phyloP scores from a whole-genome alignment of 1,284 basidiomycete species.

The Afroboletus lepidellus region DNA sequence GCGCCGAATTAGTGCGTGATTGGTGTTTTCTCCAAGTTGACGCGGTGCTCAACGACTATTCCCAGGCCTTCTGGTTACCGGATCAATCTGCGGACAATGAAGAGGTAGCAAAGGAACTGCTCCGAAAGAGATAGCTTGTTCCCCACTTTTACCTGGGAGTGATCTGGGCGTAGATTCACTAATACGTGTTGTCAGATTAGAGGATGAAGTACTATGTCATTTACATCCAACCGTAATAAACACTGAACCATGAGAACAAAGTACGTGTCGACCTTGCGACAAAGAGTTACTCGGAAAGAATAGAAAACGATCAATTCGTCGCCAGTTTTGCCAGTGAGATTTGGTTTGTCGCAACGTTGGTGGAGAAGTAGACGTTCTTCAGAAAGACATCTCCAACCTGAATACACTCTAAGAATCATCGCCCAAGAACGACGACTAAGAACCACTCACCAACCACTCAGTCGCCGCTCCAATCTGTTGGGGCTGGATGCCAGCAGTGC shows the following conservation, averaged over 20 bases:
- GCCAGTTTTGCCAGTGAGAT: slow-evolving; percentile 65
- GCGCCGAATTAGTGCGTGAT: slow-evolving; percentile 75
- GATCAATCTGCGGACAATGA: slow-evolving; percentile 54
- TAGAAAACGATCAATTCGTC: slow-evolving; percentile 10
- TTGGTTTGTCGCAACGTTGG: slow-evolving; percentile 63
- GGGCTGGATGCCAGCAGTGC: slow-evolving; percentile 71
- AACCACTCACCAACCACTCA: slow-evolving; percentile 66
- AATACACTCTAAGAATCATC: slow-evolving; percentile 7
- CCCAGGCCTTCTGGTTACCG: slow-evolving; percentile 83
- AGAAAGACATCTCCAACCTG: slow-evolving; percentile 70
- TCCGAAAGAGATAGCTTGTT: slow-evolving; percentile 37
- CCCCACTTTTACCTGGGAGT: not conserved
- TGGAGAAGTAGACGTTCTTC: slow-evolving; percentile 80
- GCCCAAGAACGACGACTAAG: not conserved
- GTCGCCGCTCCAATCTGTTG: slow-evolving; percentile 60
- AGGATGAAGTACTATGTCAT: not conserved
- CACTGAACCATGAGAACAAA: slow-evolving; percentile 2
- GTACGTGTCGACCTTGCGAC: slow-evolving; percentile 6
- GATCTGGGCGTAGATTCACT: not conserved
- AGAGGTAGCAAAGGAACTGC: slow-evolving; percentile 49
- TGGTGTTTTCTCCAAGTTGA: not conserved
- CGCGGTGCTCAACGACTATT: slow-evolving; percentile 7
- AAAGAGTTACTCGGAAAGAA: not conserved
- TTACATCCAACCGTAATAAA: not conserved
- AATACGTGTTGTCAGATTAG: not conserved